Conservation (phyloP, 2,329 filamentous ascomycete genomes). For the Pestalotiopsis sp. region DNA sequence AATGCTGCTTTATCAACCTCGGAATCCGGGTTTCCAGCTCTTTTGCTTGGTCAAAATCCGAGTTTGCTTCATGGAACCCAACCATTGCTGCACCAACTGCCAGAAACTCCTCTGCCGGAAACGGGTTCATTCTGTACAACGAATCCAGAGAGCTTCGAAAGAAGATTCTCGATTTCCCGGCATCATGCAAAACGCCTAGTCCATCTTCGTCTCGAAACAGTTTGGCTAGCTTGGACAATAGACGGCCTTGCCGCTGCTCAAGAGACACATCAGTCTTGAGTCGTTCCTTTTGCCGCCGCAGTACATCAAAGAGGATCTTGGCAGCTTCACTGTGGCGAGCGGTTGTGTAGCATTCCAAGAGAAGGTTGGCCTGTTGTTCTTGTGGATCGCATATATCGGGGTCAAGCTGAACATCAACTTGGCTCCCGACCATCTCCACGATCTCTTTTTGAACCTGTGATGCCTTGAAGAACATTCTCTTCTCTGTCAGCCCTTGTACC, state of each 20-base stretch:
- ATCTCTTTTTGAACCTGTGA: background rate
- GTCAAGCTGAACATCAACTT: background rate
- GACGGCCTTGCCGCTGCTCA: too few species aligned
- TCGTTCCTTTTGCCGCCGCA: too few species aligned
- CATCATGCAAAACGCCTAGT: background rate
- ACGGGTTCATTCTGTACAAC: background rate
- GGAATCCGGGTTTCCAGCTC: background rate
- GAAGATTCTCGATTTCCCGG: background rate
- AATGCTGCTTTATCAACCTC: background rate
- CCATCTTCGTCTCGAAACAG: background rate
- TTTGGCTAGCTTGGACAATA: background rate
- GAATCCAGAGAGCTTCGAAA: background rate
- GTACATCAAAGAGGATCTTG: too few species aligned
- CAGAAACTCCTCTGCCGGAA: background rate
- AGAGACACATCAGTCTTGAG: too few species aligned
- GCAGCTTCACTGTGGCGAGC: too few species aligned
- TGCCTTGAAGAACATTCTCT: background rate
- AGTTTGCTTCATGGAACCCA: background rate
- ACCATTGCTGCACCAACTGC: background rate
- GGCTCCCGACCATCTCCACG: background rate
- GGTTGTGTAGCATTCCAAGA: background rate
- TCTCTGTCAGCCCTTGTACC: background rate
- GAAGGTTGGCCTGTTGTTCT: background rate
- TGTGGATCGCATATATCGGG: background rate
- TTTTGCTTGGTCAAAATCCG: background rate